Percentiles rank a stretch among this genome's conserved stretches.
Evolutionary conservation across 2,329 filamentous ascomycete species (phyloP).

Genomic region (Neofusicoccum kwambonambiense): DNA sequence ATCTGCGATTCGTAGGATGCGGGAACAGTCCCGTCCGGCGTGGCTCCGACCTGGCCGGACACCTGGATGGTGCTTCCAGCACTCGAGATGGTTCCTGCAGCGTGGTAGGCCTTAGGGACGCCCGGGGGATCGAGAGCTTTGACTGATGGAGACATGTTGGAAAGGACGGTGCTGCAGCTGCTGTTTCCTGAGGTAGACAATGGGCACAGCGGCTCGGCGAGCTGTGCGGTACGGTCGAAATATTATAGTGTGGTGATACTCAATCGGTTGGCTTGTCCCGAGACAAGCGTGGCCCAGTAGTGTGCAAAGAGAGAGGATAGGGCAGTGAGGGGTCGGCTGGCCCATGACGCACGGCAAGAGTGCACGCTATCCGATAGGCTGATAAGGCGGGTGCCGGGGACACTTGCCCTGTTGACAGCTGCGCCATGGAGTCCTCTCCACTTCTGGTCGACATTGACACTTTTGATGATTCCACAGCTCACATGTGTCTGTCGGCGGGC

Average conservation of each 20-base stretch:
- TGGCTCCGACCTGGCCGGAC: constrained; percentile 40
- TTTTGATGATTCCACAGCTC: background rate
- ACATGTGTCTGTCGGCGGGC: too few relatives aligned
- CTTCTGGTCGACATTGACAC: too few relatives aligned
- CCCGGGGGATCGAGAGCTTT: background rate
- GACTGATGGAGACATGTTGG: background rate
- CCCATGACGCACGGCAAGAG: background rate
- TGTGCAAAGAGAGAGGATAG: too few relatives aligned
- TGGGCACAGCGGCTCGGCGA: too few relatives aligned
- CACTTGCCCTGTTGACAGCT: background rate
- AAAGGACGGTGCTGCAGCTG: too few relatives aligned
- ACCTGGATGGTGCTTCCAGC: constrained; percentile 28
- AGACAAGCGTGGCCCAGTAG: too few relatives aligned
- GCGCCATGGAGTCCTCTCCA: too few relatives aligned
- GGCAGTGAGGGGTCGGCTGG: background rate
- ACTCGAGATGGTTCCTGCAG: constrained; percentile 26
- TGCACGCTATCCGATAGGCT: background rate
- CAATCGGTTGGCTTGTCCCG: too few relatives aligned
- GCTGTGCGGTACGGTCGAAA: too few relatives aligned
- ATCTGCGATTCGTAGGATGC: constrained; percentile 44
- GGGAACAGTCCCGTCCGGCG: constrained; percentile 32
- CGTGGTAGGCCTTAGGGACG: background rate
- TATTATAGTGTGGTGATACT: too few relatives aligned
- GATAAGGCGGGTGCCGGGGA: background rate
- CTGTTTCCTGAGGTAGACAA: too few relatives aligned